A percentile compares a stretch with the other conserved stretches of the same genome.
Evolutionary conservation across 257 asterid species (phyloP).

Genomic region (Catharanthus roseus): DNA sequence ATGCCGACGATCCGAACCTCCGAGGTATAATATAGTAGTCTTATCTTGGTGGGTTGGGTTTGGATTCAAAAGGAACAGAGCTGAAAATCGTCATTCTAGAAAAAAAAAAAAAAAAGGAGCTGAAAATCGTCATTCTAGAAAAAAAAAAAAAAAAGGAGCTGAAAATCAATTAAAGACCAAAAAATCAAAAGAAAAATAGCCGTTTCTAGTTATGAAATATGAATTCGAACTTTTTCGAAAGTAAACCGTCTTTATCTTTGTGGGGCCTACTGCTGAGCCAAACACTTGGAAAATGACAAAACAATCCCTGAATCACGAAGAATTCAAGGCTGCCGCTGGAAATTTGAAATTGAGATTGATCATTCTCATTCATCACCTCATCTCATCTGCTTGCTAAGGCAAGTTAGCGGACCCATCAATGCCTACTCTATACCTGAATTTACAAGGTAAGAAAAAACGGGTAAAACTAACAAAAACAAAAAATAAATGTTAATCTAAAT

Average conservation of each 20-base stretch:
- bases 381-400: not conserved
- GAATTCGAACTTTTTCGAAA: not conserved
- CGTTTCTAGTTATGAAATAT: not conserved
- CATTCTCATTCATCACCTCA: not conserved
- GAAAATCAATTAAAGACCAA: not conserved
- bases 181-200: constrained; percentile 3
- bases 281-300: not conserved
- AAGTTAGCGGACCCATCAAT: not conserved
- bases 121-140: too few relatives aligned
- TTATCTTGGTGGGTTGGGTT: not conserved
- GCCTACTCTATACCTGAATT: not conserved
- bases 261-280: not conserved
- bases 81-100: too few relatives aligned
- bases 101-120: too few relatives aligned
- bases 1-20: too few relatives aligned
- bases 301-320: not conserved
- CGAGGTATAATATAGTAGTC: too few relatives aligned
- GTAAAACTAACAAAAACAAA: not conserved
- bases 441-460: not conserved
- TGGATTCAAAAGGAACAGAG: not conserved
- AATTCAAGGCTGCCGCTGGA: not conserved
- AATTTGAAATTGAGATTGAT: not conserved
- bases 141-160: too few relatives aligned
- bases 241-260: not conserved
- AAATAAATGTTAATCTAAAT: too few relatives aligned